These are phyloP conservation scores for Zymoseptoria brevis DNA, from an alignment of 2,329 filamentous ascomycete genomes.

Conservation along the genomic window DNA sequence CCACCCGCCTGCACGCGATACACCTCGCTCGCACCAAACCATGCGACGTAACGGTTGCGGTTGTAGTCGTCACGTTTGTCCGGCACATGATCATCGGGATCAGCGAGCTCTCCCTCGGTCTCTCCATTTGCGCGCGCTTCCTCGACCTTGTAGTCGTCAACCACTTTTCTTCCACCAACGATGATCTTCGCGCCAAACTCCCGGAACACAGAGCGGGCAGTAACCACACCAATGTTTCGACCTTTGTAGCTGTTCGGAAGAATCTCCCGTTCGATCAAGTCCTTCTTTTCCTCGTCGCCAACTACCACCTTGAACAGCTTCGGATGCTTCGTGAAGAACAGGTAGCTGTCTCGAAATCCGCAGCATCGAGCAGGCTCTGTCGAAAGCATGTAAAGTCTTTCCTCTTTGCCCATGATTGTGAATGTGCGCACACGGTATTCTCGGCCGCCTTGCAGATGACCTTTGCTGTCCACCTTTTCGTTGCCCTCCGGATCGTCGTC, in stretches of 20 bases:
- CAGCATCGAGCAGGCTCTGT: conserved; percentile 95
- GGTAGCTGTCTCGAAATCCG: conserved; percentile 93
- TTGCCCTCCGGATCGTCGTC: conserved; percentile 84
- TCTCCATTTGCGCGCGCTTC: conserved; percentile 68
- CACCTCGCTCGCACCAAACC: conserved; percentile 93
- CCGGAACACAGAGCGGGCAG: conserved; percentile 89
- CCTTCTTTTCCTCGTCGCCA: conserved; percentile 91
- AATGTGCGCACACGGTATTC: conserved; percentile 96
- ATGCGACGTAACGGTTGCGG: conserved; percentile 97
- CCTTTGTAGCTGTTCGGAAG: conserved; percentile 99
- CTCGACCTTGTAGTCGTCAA: conserved; percentile 81
- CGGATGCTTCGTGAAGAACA: conserved; percentile 98
- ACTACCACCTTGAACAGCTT: conserved; percentile 97
- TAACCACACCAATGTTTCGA: conserved; percentile 91
- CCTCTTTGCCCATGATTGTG: conserved; percentile 73
- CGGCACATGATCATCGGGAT: conserved; percentile 75
- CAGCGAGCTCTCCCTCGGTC: conserved; percentile 81
- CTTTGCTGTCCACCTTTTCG: conserved; percentile 84
- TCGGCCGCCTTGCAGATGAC: conserved; percentile 70
- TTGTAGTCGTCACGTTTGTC: conserved; percentile 82
- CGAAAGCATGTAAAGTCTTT: conserved; percentile 93
- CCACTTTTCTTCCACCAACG: conserved; percentile 76
- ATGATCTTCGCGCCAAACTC: conserved; percentile 94
- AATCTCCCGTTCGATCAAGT: conserved; percentile 89
- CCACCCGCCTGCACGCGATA: conserved; percentile 63